A percentile compares a stretch with the other conserved stretches of the same genome.
Evolutionary conservation across 805 yeast species (phyloP).

Genomic region (Monosporozyma aerobia): DNA sequence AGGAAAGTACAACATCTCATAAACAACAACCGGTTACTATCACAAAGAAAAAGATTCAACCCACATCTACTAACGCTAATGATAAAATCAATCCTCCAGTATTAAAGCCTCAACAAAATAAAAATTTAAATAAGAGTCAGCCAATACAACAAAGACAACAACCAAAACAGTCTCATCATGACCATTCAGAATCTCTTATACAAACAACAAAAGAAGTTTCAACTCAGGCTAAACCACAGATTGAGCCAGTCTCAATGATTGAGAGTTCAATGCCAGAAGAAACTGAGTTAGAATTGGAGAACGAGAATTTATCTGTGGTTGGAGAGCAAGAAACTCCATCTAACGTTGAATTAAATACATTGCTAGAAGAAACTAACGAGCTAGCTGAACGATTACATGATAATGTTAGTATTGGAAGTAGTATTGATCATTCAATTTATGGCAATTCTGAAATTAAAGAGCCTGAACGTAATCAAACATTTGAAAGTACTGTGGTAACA

Average conservation of each 20-base stretch:
- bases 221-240: neutral
- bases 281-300: slow-evolving; percentile 17
- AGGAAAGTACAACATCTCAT: no score
- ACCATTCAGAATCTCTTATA: neutral
- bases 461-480: neutral
- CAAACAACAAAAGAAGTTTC: neutral
- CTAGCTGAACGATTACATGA: slow-evolving; percentile 1
- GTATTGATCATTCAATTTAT: neutral
- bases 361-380: slow-evolving; percentile 4
- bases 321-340: neutral
- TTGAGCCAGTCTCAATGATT: slow-evolving; percentile 8
- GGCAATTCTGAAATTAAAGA: neutral
- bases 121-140: neutral
- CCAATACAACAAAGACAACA: neutral
- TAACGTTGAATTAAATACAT: slow-evolving; percentile 1
- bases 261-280: slow-evolving; percentile 21
- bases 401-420: neutral
- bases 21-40: neutral
- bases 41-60: neutral
- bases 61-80: neutral
- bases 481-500: neutral
- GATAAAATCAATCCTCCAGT: neutral
- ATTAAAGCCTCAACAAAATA: neutral
- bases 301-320: slow-evolving; percentile 6
- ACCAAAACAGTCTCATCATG: neutral